Base-by-base conservation (phyloP, 805 yeast species). In the Candida ponderosae region DNA sequence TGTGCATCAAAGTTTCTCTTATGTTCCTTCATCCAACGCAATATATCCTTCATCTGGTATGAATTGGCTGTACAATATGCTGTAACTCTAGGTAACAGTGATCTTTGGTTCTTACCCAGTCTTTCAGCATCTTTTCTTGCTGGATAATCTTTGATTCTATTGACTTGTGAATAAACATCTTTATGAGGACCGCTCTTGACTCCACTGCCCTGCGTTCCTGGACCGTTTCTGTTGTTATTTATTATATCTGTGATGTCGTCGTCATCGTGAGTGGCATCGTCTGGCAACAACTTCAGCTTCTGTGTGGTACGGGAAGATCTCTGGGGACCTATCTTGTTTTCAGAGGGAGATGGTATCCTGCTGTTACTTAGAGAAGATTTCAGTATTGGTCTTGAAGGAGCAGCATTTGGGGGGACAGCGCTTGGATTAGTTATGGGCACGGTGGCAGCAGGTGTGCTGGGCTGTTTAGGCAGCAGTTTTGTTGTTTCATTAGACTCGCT, bases 31-130 rank as follows among this genome's bases (percentile, higher is more conserved):
- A 93, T 62, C 89, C 96, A 90, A 50, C 90, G 67, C 34, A 82
- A 68, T 30, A 93, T 64, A 35, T 88, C 97, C 48, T 82, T 76
- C 95, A 93, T 85, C 46, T 76, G 77, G 54, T 89, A 93, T 18
- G 93, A 78, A 23, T 96, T 89, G 20, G 97, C 88, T 0, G 97
- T 90, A 61, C 97, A 90, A 56, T 88, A 93, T 3, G 96, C 95
- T 0, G 97, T 90, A 2, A 89, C 96, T 43, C 98, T 67, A 4
- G 98, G 97, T 39, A 93, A 68, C 43, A 87, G 62, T 26, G 82
- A 82, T 42, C 97, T 65, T 44, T 68, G 68, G 27, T 62, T 60
- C 56, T 89, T 93, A 4, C 96, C 95, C 40, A 93, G 65, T 35
- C 89, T 76, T 55, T 89, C 96, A 0, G 98, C 97, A 65, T 90